These are phyloP conservation scores for Geotrichum carabidarum DNA, from an alignment of 1,139 yeast species.

Conservation along the genomic window DNA sequence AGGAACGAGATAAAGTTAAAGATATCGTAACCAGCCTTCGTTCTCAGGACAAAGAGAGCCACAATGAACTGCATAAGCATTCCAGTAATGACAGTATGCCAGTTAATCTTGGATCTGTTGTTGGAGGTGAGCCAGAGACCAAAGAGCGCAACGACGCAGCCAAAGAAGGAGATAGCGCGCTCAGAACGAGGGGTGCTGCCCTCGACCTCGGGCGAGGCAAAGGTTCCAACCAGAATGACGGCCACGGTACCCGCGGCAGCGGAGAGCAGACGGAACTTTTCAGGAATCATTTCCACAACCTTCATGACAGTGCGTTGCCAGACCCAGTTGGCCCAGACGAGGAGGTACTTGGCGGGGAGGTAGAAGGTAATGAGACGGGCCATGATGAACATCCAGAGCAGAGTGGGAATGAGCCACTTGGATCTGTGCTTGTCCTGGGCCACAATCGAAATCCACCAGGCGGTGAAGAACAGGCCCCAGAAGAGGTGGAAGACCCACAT, in stretches of 20 bases:
- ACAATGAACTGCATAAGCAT: constrained; percentile 58
- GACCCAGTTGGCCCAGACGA: constrained; percentile 33
- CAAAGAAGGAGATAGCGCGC: constrained; percentile 58
- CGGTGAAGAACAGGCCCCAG: constrained; percentile 47
- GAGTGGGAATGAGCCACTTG: constrained; percentile 61
- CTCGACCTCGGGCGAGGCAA: constrained; percentile 39
- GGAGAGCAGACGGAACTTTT: constrained; percentile 42
- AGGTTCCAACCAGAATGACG: constrained; percentile 48
- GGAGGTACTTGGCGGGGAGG: constrained; percentile 41
- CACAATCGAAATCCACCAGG: constrained; percentile 62
- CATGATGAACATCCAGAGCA: constrained; percentile 52
- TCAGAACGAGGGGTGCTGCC: constrained; percentile 40
- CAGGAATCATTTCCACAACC: constrained; percentile 39
- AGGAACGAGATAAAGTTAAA: constrained; percentile 58
- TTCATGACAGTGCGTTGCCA: constrained; percentile 46
- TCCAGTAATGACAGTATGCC: constrained; percentile 63
- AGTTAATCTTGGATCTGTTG: constrained; percentile 46
- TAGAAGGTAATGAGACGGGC: constrained; percentile 53
- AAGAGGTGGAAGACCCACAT: constrained; percentile 32
- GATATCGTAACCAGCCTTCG: constrained; percentile 57
- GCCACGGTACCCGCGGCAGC: constrained; percentile 45
- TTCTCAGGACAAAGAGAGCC: constrained; percentile 59
- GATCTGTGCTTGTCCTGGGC: constrained; percentile 51
- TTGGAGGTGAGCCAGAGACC: constrained; percentile 48
- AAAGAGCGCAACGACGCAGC: constrained; percentile 48